Evolutionary conservation across 805 yeast genomes (phyloP).

Genomic region (Candida taoyuanica): DNA sequence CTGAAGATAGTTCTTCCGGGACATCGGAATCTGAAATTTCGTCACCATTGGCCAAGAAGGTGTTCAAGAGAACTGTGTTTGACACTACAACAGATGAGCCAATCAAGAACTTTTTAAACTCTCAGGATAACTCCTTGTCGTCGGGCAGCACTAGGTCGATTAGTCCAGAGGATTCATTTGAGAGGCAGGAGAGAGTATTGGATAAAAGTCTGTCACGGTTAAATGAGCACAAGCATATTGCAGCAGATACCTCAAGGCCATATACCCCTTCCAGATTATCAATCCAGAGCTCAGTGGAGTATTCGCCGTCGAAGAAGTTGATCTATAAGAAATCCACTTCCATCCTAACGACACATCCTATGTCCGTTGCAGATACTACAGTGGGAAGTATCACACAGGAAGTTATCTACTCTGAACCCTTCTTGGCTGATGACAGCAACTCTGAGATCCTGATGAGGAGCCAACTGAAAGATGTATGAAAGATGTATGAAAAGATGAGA

Average conservation of each 20-base stretch:
- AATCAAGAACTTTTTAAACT: neutral
- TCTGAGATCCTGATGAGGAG: conserved; percentile 4
- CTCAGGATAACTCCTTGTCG: neutral
- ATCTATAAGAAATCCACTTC: conserved; percentile 17
- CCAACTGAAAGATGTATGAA: conserved; percentile 8
- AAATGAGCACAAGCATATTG: conserved; percentile 1
- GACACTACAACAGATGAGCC: neutral
- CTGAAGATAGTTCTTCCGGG: neutral
- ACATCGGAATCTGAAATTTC: neutral
- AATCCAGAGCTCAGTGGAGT: conserved; percentile 2
- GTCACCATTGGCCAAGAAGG: neutral
- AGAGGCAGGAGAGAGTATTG: conserved; percentile 16
- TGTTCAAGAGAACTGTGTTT: neutral
- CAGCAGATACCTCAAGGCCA: conserved; percentile 1
- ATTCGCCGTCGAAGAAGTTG: conserved; percentile 18
- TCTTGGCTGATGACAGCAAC: conserved; percentile 10
- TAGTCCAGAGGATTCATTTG: conserved; percentile 22
- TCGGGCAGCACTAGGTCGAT: conserved; percentile 7
- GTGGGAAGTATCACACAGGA: conserved; percentile 23
- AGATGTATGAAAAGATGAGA: too few species aligned
- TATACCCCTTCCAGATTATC: conserved; percentile 8
- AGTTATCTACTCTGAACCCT: conserved; percentile 21
- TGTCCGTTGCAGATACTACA: conserved; percentile 10
- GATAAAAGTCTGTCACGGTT: conserved; percentile 13
- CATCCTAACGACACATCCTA: conserved; percentile 10